A percentile compares a stretch with the other conserved stretches of the same genome.
Evolutionary conservation across 169 alveolate genomes (phyloP).

Genomic region (Theileria annulata): DNA sequence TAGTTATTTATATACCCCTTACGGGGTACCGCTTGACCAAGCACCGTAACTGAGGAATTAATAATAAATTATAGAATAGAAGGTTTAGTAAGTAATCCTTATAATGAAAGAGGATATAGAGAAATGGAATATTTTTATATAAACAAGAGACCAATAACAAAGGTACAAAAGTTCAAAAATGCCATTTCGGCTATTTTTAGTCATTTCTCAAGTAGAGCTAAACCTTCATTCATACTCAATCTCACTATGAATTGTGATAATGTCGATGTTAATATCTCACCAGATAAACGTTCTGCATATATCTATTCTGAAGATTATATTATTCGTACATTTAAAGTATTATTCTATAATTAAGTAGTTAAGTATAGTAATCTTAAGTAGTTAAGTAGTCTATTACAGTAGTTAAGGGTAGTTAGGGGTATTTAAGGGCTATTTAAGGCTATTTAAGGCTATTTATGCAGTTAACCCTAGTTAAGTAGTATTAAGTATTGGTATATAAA

Average conservation of each 20-base stretch:
- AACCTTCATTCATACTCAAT: constrained; percentile 68
- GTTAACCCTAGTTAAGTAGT: not conserved
- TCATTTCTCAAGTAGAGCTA: constrained; percentile 70
- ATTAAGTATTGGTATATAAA: no score
- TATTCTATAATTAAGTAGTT: no score
- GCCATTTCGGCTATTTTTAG: constrained; percentile 62
- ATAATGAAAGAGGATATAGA: constrained; percentile 65
- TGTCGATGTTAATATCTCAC: constrained; percentile 74
- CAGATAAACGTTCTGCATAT: constrained; percentile 74
- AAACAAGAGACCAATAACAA: constrained; percentile 73
- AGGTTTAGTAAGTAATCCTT: constrained; percentile 55
- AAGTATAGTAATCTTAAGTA: no score
- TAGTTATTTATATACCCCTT: not conserved
- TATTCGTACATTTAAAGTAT: constrained; percentile 36
- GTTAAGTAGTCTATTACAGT: no score
- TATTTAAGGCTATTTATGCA: no score
- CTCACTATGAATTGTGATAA: constrained; percentile 55
- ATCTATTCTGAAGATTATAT: constrained; percentile 67
- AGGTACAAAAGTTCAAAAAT: constrained; percentile 62
- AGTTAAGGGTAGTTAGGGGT: no score
- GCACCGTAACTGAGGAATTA: no score
- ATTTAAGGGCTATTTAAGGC: no score
- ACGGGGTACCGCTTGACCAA: no score
- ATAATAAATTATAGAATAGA: not conserved
- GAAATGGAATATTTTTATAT: constrained; percentile 72